Conservation (phyloP, 345 rosid genomes). For the Ceriops decandra region DNA sequence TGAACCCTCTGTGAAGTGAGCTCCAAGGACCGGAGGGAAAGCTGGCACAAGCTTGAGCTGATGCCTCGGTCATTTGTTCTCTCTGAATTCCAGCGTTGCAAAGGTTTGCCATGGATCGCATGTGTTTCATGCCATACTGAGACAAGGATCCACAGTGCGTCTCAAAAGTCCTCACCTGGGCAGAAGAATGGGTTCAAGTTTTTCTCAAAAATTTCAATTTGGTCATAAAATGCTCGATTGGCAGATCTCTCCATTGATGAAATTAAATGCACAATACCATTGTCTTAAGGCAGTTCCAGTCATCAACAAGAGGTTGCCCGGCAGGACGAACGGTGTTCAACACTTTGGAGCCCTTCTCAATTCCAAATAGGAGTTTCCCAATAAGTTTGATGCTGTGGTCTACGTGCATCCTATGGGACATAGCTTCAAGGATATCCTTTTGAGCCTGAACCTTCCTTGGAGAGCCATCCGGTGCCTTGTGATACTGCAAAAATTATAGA, state of each 20-base stretch:
- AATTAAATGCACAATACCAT: constrained; percentile 38
- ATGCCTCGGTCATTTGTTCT: constrained; percentile 72
- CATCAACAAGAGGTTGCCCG: constrained; percentile 90
- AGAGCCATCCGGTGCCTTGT: constrained; percentile 89
- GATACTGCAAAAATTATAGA: constrained; percentile 47
- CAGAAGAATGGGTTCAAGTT: not conserved
- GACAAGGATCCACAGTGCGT: constrained; percentile 80
- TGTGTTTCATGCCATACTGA: constrained; percentile 96
- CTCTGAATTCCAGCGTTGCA: constrained; percentile 75
- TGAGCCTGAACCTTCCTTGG: constrained; percentile 65
- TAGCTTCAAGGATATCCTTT: constrained; percentile 78
- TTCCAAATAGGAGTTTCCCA: constrained; percentile 84
- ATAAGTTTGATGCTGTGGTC: constrained; percentile 75
- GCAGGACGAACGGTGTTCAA: constrained; percentile 59
- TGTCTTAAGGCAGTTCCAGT: constrained; percentile 85
- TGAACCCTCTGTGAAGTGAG: constrained; percentile 74
- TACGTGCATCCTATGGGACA: constrained; percentile 85
- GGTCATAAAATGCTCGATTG: constrained; percentile 26
- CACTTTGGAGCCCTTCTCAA: constrained; percentile 58
- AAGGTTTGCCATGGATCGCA: constrained; percentile 82
- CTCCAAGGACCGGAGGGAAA: constrained; percentile 81
- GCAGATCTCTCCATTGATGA: not conserved
- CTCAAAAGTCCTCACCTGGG: constrained; percentile 85
- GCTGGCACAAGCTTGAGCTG: constrained; percentile 77
- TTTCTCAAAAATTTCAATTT: not conserved